Evolutionary conservation across 2,329 filamentous ascomycete species (phyloP), one percentile per base, ranked within the genome.

Genomic region (Aaosphaeria pasadenensis): DNA sequence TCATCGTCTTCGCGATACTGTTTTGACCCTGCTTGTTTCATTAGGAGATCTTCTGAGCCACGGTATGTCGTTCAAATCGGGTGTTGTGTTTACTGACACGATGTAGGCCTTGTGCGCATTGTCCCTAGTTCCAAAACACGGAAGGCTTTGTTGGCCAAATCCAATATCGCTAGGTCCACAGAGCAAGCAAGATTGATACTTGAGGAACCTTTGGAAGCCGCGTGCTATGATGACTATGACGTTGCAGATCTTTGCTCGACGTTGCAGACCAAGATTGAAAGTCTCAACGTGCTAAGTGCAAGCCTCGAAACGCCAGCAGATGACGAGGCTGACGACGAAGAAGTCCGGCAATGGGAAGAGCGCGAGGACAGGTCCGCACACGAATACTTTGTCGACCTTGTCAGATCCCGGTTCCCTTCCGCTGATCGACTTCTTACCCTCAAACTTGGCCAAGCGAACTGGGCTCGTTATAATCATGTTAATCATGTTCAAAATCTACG

Each of bases 381-480:
- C 36, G 43, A 49, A 17, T 50, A 52, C 32, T 52, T 43, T n/a
- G 47, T 46, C 2, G 47, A 50, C 29, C 35, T 50, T 17, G 33
- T 52, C 38, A 45, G 44, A 11, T 17, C 39, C 31, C 40, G 47
- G 11, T 52, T 50, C 36, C 50, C 50, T 7, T 30, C 32, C 4
- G 50, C 47, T 7, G 32, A 6, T 6, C 4, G 32, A 5, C 13
- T 43, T 2, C 44, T 52, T 7, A 42, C 44, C n/a, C 43, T 47
- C 28, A 11, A 28, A 3, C 47, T 52, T 1, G 50, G 50, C 0
- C 30, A 45, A 29, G 41, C 47, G 11, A 52, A 50, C n/a, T 52
- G 50, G 50, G 44, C 44, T 30, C 50, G 50, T 7, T 50, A 49
- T 29, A 44, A 47, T 11, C 44, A 46, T n/a, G 17, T 24, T 24